These are phyloP conservation scores for Chlamydomonas sphaeroides DNA, from an alignment of 139 green algal species.

Conservation along the genomic window DNA sequence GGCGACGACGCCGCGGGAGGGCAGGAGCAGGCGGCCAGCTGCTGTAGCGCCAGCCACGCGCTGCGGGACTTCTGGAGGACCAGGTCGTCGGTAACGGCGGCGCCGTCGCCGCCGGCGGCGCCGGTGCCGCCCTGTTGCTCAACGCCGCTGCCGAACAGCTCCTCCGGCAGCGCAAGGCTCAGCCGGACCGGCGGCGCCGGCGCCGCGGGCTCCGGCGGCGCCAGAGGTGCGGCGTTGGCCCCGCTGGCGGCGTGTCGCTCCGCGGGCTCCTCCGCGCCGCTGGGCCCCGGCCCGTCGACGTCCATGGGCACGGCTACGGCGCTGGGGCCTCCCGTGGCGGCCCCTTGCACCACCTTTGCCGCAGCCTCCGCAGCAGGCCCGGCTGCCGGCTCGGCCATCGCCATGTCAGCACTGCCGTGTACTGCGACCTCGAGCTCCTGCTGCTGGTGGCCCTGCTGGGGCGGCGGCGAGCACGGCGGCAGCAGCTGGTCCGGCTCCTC, in stretches of 20 bases:
- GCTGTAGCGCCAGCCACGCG: neutral
- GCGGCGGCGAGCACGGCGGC: neutral
- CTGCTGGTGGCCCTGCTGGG: too few species aligned
- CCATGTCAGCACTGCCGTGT: too few species aligned
- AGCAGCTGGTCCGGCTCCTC: slow-evolving; percentile 27
- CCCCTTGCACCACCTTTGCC: neutral
- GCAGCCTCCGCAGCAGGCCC: too few species aligned
- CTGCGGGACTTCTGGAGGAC: neutral
- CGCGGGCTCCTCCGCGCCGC: too few species aligned
- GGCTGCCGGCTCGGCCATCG: neutral
- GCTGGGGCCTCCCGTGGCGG: too few species aligned
- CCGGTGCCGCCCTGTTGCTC: too few species aligned
- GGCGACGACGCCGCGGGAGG: neutral
- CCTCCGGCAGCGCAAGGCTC: too few species aligned
- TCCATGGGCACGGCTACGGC: neutral
- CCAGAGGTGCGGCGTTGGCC: too few species aligned
- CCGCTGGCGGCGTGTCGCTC: too few species aligned
- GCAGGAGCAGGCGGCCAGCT: neutral
- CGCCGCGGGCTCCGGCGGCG: too few species aligned
- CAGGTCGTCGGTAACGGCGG: neutral
- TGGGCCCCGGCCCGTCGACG: neutral
- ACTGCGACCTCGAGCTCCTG: neutral
- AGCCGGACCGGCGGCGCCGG: too few species aligned
- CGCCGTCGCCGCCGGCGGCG: neutral
- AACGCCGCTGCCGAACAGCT: too few species aligned